phyloP scores from a whole-genome alignment of 306 rosid species.

The Cucurbita maxima region DNA sequence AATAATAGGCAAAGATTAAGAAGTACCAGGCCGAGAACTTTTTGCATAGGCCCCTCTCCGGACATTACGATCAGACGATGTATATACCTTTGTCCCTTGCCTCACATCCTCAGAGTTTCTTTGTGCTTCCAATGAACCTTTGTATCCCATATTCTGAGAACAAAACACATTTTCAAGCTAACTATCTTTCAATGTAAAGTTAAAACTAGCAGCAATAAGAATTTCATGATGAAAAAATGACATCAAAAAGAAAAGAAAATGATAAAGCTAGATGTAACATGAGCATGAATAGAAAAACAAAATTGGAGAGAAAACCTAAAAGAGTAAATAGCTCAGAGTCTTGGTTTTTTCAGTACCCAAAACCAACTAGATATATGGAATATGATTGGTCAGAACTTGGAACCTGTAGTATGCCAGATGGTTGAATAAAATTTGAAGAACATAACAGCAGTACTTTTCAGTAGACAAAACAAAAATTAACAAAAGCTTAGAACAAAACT shows the following conservation, averaged over 20 bases:
- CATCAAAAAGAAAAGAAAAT: neutral
- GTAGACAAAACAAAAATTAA: neutral
- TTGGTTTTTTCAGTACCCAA: neutral
- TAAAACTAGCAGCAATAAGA: neutral
- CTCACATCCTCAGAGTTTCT: slow-evolving; percentile 37
- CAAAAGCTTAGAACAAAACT: neutral
- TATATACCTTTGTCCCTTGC: slow-evolving; percentile 35
- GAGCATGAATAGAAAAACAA: neutral
- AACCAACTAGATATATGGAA: neutral
- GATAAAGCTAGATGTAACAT: neutral
- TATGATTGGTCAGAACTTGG: neutral
- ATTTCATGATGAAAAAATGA: neutral
- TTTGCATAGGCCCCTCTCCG: slow-evolving; percentile 54
- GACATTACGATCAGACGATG: slow-evolving; percentile 39
- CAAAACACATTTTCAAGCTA: slow-evolving; percentile 11
- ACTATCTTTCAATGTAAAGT: neutral
- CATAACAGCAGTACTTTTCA: neutral
- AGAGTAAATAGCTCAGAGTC: neutral
- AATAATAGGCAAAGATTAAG: neutral
- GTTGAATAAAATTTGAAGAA: neutral
- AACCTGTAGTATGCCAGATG: neutral
- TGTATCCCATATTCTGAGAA: slow-evolving; percentile 39
- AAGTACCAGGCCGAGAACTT: slow-evolving; percentile 42
- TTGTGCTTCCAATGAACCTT: slow-evolving; percentile 27
- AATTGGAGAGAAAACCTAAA: neutral